Conservation (phyloP, 768 basidiomycete genomes). For the Cystofilobasidium macerans region DNA sequence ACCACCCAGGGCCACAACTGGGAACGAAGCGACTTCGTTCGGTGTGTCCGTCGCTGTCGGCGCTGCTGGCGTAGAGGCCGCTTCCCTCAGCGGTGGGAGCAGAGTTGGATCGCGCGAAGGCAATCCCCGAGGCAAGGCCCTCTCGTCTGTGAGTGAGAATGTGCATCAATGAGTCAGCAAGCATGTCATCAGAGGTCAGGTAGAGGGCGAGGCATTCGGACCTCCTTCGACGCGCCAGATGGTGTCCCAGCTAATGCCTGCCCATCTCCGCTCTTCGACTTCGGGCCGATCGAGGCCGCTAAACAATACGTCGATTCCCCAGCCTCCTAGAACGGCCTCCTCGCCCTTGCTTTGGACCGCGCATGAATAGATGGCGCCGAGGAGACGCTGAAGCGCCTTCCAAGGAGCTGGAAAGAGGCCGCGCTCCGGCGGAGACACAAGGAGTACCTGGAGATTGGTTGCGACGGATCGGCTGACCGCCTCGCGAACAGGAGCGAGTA, state of each 20-base stretch:
- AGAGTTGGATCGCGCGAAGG: not conserved
- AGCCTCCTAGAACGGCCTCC: slow-evolving; percentile 52
- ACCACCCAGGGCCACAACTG: slow-evolving; percentile 72
- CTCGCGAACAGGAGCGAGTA: not conserved
- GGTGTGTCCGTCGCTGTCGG: slow-evolving; percentile 6
- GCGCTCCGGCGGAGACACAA: not conserved
- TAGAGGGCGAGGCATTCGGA: not conserved
- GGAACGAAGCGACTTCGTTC: slow-evolving; percentile 35
- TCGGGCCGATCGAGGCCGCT: slow-evolving; percentile 45
- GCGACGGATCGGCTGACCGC: not conserved
- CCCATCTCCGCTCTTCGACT: slow-evolving; percentile 36
- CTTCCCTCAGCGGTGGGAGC: not conserved
- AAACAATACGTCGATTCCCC: slow-evolving; percentile 62
- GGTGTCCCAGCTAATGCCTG: slow-evolving; percentile 31
- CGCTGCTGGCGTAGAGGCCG: no score
- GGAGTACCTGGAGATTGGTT: not conserved
- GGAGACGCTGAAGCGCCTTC: slow-evolving; percentile 59
- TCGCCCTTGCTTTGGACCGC: slow-evolving; percentile 57
- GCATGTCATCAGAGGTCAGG: not conserved
- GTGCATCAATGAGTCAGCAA: not conserved
- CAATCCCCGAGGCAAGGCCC: not conserved
- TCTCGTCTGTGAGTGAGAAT: not conserved
- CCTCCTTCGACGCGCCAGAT: slow-evolving; percentile 38
- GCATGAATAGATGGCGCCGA: slow-evolving; percentile 75
- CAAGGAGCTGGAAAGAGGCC: slow-evolving; percentile 39